Base-by-base conservation (phyloP, 2,329 filamentous ascomycete species). In the Rachicladosporium sp. region DNA sequence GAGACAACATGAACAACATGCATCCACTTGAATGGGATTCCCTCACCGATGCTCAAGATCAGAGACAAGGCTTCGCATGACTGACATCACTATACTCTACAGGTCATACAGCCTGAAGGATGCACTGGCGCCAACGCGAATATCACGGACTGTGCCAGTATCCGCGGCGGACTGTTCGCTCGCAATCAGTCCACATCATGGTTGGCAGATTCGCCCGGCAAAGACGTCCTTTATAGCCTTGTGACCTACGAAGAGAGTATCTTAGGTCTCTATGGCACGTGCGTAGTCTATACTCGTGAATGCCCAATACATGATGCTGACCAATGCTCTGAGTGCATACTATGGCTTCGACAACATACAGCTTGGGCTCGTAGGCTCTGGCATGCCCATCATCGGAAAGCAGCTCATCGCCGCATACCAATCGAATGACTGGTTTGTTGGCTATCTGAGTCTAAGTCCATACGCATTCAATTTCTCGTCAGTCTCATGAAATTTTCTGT, bases 291-390 rank as follows among this genome's bases (percentile, higher is more conserved):
- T 27, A 3, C 23, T 27, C 2, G 3, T 27, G 23, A 7, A 6
- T 6, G 2, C 2, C 23, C 3, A 27, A 27, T 3, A 27, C 4
- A 27, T 27, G 23, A 27, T 27, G 23, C 23, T 27, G 23, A 27
- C 23, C 23, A 27, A 3, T 27, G 3, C 23, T 27, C 8, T 27
- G 23, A 27, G 36, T 19, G 59, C 53, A 3, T 51, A 60, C 37
- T 63, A 61, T 47, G 61, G 61, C 23, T 55, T 51, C 38, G 61
- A 64, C 42, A 54, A 44, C n/a, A 41, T 64, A 10, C 46, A 35
- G 5, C 42, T 53, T 3, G 47, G 46, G 11, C 11, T 47, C 7
- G 35, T 38, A 3, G 48, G 45, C 6, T 41, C 50, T 21, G 52
- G 53, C 11, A 12, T 51, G 10, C 46, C 53, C 3, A 34, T 15